Conservation (phyloP, 139 green algal species). For the Zygnema circumcarinatum region DNA sequence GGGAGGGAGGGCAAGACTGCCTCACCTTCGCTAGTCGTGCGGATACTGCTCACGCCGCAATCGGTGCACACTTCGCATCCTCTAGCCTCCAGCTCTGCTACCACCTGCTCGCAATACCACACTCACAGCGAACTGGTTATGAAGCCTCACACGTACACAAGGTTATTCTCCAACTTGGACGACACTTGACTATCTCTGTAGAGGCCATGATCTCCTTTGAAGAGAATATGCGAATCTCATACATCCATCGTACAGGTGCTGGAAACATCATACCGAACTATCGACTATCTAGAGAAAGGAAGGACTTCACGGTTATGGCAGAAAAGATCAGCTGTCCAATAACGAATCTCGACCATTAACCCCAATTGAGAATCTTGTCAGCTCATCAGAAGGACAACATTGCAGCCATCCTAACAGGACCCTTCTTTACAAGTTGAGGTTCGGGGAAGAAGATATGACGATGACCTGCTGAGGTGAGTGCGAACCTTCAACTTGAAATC, state of each 20-base stretch:
- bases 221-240: neutral
- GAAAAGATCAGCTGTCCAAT: too few relatives aligned
- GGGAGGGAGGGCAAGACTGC: slow-evolving; percentile 57
- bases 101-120: neutral
- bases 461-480: too few relatives aligned
- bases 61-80: neutral
- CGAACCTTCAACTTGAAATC: too few relatives aligned
- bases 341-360: too few relatives aligned
- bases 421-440: too few relatives aligned
- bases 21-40: neutral
- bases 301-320: neutral
- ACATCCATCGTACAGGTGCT: neutral
- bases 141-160: too few relatives aligned
- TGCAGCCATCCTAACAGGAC: too few relatives aligned
- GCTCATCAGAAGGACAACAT: too few relatives aligned
- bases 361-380: too few relatives aligned
- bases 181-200: neutral
- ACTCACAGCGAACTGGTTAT: too few relatives aligned
- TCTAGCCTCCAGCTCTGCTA: neutral
- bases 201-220: neutral
- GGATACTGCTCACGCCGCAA: neutral
- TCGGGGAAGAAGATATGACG: too few relatives aligned
- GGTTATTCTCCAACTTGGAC: neutral
- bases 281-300: neutral
- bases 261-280: neutral